These are phyloP conservation scores for Shiraia sp. DNA, from an alignment of 2,329 filamentous ascomycete genomes.

Conservation along the genomic window DNA sequence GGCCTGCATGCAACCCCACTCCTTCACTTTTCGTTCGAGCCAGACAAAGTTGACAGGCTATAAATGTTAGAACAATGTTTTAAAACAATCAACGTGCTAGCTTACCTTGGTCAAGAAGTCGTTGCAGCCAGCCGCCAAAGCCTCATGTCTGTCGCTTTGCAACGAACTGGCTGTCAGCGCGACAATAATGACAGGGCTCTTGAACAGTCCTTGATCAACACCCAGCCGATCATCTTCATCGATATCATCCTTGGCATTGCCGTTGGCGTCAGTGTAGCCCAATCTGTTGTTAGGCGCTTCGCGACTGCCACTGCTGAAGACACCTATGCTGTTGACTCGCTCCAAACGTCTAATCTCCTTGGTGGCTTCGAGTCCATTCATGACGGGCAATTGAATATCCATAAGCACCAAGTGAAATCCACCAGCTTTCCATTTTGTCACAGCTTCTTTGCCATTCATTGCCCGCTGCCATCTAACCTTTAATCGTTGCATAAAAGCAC, in stretches of 20 bases:
- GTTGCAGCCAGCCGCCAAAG: constrained; percentile 92
- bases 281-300: constrained; percentile 36
- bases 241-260: constrained; percentile 37
- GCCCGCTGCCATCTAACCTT: constrained; percentile 98
- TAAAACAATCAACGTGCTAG: background rate
- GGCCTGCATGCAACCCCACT: constrained; percentile 99
- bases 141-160: constrained; percentile 94
- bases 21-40: constrained; percentile 96
- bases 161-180: constrained; percentile 92
- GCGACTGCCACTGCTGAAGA: constrained; percentile 67
- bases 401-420: constrained; percentile 96
- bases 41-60: constrained; percentile 97
- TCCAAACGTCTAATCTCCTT: constrained; percentile 92
- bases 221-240: constrained; percentile 70
- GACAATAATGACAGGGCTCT: constrained; percentile 96
- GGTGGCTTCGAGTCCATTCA: constrained; percentile 93
- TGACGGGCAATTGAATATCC: constrained; percentile 97
- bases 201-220: constrained; percentile 70
- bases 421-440: constrained; percentile 87
- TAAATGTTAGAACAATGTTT: constrained; percentile 19
- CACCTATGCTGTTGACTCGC: constrained; percentile 87
- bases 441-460: constrained; percentile 90
- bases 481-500: constrained; percentile 92
- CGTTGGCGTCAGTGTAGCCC: constrained; percentile 37
- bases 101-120: constrained; percentile 95